phyloP scores from a whole-genome alignment of 2,329 filamentous ascomycete species.

The Chrysoporthe deuterocubensis region DNA sequence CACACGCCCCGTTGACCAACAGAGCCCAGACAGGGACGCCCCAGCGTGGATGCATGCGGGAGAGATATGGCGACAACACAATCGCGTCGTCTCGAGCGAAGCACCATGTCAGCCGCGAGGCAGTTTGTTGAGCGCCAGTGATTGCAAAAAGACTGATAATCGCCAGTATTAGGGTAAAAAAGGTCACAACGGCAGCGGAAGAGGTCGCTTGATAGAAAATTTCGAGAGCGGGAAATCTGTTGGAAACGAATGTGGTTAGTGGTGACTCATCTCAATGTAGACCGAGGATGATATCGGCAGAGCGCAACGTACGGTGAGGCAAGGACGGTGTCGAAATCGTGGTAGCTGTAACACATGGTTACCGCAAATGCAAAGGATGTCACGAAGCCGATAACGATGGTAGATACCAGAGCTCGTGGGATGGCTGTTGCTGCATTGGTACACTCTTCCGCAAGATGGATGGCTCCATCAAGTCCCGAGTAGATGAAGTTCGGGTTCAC shows the following conservation, averaged over 20 bases:
- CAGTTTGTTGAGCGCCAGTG: slow-evolving; percentile 25
- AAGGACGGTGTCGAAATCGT: slow-evolving; percentile 30
- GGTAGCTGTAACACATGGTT: slow-evolving; percentile 35
- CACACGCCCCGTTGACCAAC: slow-evolving; percentile 19
- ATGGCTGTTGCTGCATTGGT: slow-evolving; percentile 37
- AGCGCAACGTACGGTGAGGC: slow-evolving; percentile 21
- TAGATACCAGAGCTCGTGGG: slow-evolving; percentile 40
- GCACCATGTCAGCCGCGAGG: slow-evolving; percentile 22
- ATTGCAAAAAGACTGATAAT: slow-evolving; percentile 21
- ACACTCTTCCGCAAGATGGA: slow-evolving; percentile 45
- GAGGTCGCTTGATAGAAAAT: slow-evolving; percentile 24
- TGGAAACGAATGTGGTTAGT: background rate
- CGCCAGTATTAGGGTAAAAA: slow-evolving; percentile 16
- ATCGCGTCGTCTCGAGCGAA: slow-evolving; percentile 25
- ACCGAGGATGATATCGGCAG: background rate
- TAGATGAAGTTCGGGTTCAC: slow-evolving; percentile 44
- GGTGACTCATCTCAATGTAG: background rate
- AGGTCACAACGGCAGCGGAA: slow-evolving; percentile 14
- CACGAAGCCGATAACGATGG: slow-evolving; percentile 40
- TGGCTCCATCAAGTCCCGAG: slow-evolving; percentile 41
- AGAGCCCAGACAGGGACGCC: slow-evolving; percentile 22
- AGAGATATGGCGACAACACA: slow-evolving; percentile 14
- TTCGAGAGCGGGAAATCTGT: slow-evolving; percentile 25
- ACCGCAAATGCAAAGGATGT: slow-evolving; percentile 39
- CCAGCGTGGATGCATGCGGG: slow-evolving; percentile 15